Base-by-base conservation (phyloP, 805 yeast genomes). In the Pichia cabralensis region DNA sequence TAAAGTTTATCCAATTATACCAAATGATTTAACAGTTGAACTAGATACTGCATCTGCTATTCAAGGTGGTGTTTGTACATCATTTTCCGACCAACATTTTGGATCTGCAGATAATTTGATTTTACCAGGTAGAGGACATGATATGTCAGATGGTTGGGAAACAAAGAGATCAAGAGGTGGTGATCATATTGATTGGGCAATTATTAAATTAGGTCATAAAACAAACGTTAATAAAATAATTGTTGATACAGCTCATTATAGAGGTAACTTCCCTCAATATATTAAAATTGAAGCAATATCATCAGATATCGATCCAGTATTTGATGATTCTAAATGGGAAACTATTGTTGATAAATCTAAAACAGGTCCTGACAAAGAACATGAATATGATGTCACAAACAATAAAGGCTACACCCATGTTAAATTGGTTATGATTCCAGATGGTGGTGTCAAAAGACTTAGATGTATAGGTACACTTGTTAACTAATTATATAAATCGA, bases 121-220 rank as follows among this genome's bases (percentile, higher is more conserved):
- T 38, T 64, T 89, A 36, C 96, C 96, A 2, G 97, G 97, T 12
- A 74, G 96, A 41, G 98, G 98, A 34, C 73, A 69, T 48, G 96
- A 89, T 58, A 89, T 89, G 97, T 75, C 92, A 33, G 97, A 92
- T 53, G 98, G 98, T 11, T 89, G 98, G 98, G 98, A 89, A 56
- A 89, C 98, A 17, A 74, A 73, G 48, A 74, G 98, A 55, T 85
- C 96, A 2, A 71, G 97, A 55, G 65, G 62, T 10, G 72, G 76
- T 4, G 86, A 83, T 28, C 97, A 89, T 55, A 76, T 72, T 25
- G 98, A 89, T 64, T 89, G 96, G 96, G 95, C 76, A 3, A 71
- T 84, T 34, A 71, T 89, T 39, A 74, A 79, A 47, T 69, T 89
- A 34, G 96, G 96, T 14, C 74, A 78, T 22, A 50, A 55, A 28